phyloP scores from a whole-genome alignment of 2,329 filamentous ascomycete species.

The Cladobotryum protrusum region DNA sequence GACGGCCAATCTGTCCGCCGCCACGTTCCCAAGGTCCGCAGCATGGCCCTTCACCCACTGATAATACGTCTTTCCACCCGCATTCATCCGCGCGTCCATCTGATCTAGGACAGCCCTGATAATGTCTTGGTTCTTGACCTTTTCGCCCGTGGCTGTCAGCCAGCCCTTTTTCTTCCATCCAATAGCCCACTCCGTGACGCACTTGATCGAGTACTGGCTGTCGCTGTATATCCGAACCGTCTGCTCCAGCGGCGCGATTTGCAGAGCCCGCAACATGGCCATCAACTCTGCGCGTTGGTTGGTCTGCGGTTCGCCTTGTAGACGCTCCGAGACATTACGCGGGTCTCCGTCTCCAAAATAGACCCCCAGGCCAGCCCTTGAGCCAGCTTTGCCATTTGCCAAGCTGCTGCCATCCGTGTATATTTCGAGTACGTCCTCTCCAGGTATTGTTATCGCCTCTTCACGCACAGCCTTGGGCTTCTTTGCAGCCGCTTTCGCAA shows the following conservation, averaged over 20 bases:
- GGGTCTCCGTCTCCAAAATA: slow-evolving; percentile 53
- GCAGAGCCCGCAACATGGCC: slow-evolving; percentile 75
- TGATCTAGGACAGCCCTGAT: slow-evolving; percentile 64
- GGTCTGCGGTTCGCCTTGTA: slow-evolving; percentile 70
- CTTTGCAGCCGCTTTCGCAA: slow-evolving; percentile 14
- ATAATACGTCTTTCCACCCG: slow-evolving; percentile 61
- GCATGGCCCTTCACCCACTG: slow-evolving; percentile 88
- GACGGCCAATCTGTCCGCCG: slow-evolving; percentile 73
- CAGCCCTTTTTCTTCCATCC: slow-evolving; percentile 73
- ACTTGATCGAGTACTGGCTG: slow-evolving; percentile 85
- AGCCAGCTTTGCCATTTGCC: slow-evolving; percentile 50
- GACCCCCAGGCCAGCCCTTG: slow-evolving; percentile 56
- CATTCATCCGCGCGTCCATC: slow-evolving; percentile 61
- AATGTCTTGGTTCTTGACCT: slow-evolving; percentile 83
- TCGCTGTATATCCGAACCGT: slow-evolving; percentile 78
- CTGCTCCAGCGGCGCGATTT: slow-evolving; percentile 62
- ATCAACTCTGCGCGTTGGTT: slow-evolving; percentile 96
- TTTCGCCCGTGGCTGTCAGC: slow-evolving; percentile 62
- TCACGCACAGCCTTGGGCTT: slow-evolving; percentile 22
- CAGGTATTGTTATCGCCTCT: slow-evolving; percentile 3
- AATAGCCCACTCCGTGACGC: slow-evolving; percentile 74
- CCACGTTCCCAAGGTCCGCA: slow-evolving; percentile 65
- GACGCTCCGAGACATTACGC: slow-evolving; percentile 66
- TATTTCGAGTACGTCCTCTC: slow-evolving; percentile 30
- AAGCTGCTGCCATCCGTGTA: slow-evolving; percentile 60